Conservation (phyloP, 2,329 filamentous ascomycete genomes). For the Tolypocladium sp. region DNA sequence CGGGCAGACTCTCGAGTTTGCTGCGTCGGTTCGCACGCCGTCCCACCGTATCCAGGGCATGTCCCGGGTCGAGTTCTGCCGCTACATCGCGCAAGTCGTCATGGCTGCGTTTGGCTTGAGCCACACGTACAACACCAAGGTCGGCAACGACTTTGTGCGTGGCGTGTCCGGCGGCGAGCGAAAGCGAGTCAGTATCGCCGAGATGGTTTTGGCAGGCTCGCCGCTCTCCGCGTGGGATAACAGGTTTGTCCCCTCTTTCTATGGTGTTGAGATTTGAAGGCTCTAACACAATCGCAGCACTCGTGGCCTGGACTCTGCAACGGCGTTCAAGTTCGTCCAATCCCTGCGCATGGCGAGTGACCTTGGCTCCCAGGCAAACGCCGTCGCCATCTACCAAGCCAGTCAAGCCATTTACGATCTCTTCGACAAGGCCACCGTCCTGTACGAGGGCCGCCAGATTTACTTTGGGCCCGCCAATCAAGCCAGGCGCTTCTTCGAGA, state of each 20-base stretch:
- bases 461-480: constrained; percentile 57
- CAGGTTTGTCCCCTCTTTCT: constrained; percentile 21
- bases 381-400: constrained; percentile 66
- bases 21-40: constrained; percentile 59
- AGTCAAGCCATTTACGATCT: constrained; percentile 59
- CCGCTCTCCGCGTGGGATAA: constrained; percentile 60
- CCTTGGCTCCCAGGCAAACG: constrained; percentile 50
- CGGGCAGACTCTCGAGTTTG: constrained; percentile 65
- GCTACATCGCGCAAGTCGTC: constrained; percentile 56
- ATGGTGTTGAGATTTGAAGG: not conserved
- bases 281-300: constrained; percentile 31
- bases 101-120: constrained; percentile 65
- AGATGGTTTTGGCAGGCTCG: constrained; percentile 59
- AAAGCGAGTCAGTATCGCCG: constrained; percentile 75
- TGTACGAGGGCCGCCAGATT: constrained; percentile 71
- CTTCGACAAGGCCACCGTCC: constrained; percentile 66
- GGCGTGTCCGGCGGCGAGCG: constrained; percentile 64
- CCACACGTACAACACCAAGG: constrained; percentile 63
- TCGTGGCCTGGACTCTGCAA: constrained; percentile 63
- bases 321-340: constrained; percentile 64
- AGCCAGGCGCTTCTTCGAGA: constrained; percentile 58
- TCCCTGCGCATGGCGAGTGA: constrained; percentile 57
- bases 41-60: constrained; percentile 55
- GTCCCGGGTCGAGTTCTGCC: constrained; percentile 47
- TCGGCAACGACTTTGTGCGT: constrained; percentile 65